Evolutionary conservation across 1,139 yeast genomes (phyloP), one percentile per base, ranked within the genome.

Genomic region (Debaryomyces fabryi): DNA sequence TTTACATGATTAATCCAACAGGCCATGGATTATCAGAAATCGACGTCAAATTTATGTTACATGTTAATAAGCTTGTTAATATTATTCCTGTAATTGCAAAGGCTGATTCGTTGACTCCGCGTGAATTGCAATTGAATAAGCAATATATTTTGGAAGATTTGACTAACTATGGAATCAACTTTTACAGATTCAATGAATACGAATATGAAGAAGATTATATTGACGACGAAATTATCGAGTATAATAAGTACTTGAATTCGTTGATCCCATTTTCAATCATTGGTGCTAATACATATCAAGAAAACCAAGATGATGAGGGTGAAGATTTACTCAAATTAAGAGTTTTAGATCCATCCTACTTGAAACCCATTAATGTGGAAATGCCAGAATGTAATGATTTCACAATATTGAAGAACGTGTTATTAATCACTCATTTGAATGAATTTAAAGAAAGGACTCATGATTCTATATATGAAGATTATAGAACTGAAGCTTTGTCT

Each of bases 401-500:
- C 59, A 76, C 86, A 10, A 74, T 79, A 47, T 75, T 86, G 63
- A 85, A 84, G 64, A 82, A 85, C 50, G 85, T 85, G 6, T 67
- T 86, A 52, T 74, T 86, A 55, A 88, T 88, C 38, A 86, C 92
- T n/a, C 92, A 86, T 65, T 73, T 86, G 60, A 87, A 86, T 63
- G 92, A 86, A 55, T 79, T 86, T 58, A 86, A 85, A 64, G 90
- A 85, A 55, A 69, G 79, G 44, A 86, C 92, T 6, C 89, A 85
- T 59, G 82, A 82, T 49, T 71, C 76, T 49, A 74, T 86, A 52
- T 86, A 86, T 65, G 92, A 86, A 64, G 76, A 78, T 57, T 86
- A 84, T 64, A 81, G 93, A 73, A 84, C 89, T n/a, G 83, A 81
- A 57, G 85, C 79, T 45, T 74, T 83, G 58, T 71, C 76, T 51